Percentiles rank a stretch among this genome's conserved stretches.
phyloP scores from a whole-genome alignment of 306 rosid genomes.

The Rosa multiflora region DNA sequence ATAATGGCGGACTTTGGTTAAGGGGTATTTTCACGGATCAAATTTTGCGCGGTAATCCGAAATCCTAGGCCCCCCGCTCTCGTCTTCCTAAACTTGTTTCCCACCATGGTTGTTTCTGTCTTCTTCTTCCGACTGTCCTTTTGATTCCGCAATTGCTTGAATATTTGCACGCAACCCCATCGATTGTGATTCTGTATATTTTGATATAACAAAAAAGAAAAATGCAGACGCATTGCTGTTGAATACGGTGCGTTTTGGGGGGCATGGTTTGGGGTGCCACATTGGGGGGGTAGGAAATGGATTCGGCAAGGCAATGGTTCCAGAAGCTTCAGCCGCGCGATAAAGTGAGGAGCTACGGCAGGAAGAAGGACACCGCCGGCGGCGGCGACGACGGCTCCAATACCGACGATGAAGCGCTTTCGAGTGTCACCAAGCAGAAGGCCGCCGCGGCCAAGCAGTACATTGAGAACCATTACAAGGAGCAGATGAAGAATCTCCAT shows the following conservation, averaged over 20 bases:
- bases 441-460: conserved; percentile 93
- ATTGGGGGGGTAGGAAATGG: conserved; percentile 47
- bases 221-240: conserved; percentile 2
- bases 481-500: conserved; percentile 91
- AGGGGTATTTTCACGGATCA: not conserved
- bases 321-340: conserved; percentile 89
- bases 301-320: conserved; percentile 93
- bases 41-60: conserved; percentile 56
- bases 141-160: not conserved
- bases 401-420: conserved; percentile 64
- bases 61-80: conserved; percentile 27
- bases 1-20: conserved; percentile 39
- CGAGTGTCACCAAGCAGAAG: conserved; percentile 82
- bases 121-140: not conserved
- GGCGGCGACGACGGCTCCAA: conserved; percentile 40
- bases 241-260: conserved; percentile 18
- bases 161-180: not conserved
- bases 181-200: not conserved
- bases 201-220: no score
- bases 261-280: conserved; percentile 8
- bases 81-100: not conserved
- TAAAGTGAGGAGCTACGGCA: conserved; percentile 42
- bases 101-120: not conserved
- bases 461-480: conserved; percentile 96
- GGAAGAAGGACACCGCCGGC: conserved; percentile 54